These are phyloP conservation scores for Daldinia vernicosa DNA, from an alignment of 495 filamentous ascomycete species.

Conservation along the genomic window DNA sequence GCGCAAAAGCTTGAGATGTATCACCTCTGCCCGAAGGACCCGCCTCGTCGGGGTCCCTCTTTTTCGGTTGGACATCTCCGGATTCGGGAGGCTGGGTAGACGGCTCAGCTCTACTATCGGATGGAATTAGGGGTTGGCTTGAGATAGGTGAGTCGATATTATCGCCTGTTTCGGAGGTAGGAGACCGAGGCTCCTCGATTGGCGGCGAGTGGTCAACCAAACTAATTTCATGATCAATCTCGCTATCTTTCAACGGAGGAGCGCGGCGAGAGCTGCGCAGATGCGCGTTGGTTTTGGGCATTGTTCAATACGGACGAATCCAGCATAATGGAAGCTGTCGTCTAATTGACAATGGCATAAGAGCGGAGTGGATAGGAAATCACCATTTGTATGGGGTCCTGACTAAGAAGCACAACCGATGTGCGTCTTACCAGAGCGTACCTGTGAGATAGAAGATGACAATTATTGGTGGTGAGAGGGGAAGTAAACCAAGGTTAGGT, in stretches of 20 bases:
- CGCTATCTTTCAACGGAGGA: conserved; percentile 57
- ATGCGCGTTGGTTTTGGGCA: conserved; percentile 56
- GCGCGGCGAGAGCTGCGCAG: conserved; percentile 58
- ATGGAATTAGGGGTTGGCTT: conserved; percentile 25
- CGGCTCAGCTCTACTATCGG: conserved; percentile 35
- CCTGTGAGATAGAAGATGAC: neutral
- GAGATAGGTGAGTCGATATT: conserved; percentile 22
- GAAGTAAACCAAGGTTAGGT: conserved; percentile 9
- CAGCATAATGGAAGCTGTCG: conserved; percentile 38
- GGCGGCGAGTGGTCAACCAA: conserved; percentile 57
- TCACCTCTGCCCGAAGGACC: conserved; percentile 28
- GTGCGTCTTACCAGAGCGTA: conserved; percentile 12
- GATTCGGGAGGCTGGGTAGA: conserved; percentile 29
- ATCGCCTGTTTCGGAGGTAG: conserved; percentile 15
- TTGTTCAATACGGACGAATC: conserved; percentile 39
- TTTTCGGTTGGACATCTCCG: conserved; percentile 18
- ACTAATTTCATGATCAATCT: conserved; percentile 70
- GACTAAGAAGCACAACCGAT: conserved; percentile 10
- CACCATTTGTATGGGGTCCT: conserved; percentile 5
- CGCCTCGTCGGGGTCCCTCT: conserved; percentile 16
- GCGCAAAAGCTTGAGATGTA: conserved; percentile 14
- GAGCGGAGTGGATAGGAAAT: neutral
- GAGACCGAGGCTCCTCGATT: conserved; percentile 39
- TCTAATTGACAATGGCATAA: conserved; percentile 12
- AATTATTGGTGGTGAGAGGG: neutral